Evolutionary conservation across 495 filamentous ascomycete genomes (phyloP), one percentile per base, ranked within the genome.

Genomic region (Penicillium robsamsonii): DNA sequence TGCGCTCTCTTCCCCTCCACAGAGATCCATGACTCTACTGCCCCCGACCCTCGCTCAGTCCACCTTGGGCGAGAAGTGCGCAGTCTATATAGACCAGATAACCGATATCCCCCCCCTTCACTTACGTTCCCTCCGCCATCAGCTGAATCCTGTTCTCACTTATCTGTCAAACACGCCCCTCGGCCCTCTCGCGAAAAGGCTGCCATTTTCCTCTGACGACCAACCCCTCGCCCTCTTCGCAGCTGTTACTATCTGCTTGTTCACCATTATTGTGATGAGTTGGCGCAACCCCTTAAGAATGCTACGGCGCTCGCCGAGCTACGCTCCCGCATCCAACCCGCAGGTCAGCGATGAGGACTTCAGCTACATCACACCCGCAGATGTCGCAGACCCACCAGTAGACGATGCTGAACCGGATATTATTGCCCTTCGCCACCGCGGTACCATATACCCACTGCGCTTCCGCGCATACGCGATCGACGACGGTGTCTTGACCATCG

Each of bases 391-490:
- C 37, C 60, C 69, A 20, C 57, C 68, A 2, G 56, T 69, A 4
- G 70, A 69, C 50, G 67, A 73, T n/a, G 61, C 66, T 18, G 87
- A 87, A 44, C 89, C 91, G 38, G 92, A 96, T 69, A 79, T 89
- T 13, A 74, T 96, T 15, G 64, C 90, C n/a, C 79, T 95, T 55
- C 86, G 83, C 66, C 80, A 91, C 72, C 85, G 84, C 58, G 79
- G 82, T 48, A 72, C 83, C 48, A 86, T 81, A n/a, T 90, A 91
- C 65, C 84, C 85, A 0, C 77, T 91, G 15, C 85, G 88, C 59
- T 96, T 96, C 70, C 87, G 87, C 1, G 83, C 90, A 5, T 92
- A 87, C 65, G 85, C 86, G 31, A 96, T 96, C 69, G 84, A 84
- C 50, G 88, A 92, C 62, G 89, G 90, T 2, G 79, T 81, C 49